Percentiles rank a stretch among this genome's conserved stretches.
Conservation (phyloP, 2,329 filamentous ascomycete genomes). For the Colletotrichum australisinense region DNA sequence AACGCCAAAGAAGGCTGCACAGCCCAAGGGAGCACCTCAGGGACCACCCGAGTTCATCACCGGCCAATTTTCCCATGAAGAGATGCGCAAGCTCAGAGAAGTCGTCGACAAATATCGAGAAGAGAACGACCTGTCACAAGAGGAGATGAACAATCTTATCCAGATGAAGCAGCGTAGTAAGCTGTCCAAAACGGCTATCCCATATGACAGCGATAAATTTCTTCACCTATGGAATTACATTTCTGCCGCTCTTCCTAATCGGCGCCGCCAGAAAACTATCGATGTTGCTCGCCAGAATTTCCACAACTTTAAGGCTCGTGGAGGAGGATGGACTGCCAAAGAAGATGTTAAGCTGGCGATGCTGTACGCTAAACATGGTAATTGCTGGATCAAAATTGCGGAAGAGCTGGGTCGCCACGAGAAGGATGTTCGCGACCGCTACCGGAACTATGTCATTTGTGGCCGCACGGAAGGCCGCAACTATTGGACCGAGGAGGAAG, state of each 20-base stretch:
- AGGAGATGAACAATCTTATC: conserved; percentile 60
- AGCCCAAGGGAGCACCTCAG: not conserved
- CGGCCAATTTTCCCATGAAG: conserved; percentile 57
- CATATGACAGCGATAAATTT: conserved; percentile 47
- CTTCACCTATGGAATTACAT: conserved; percentile 62
- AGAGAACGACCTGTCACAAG: conserved; percentile 54
- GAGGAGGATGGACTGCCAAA: conserved; percentile 68
- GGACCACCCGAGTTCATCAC: conserved; percentile 16
- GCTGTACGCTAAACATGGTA: conserved; percentile 59
- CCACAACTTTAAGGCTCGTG: conserved; percentile 71
- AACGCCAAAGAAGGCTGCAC: not conserved
- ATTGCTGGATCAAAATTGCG: conserved; percentile 72
- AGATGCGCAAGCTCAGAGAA: conserved; percentile 53
- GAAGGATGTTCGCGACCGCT: conserved; percentile 76
- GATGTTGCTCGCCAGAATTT: conserved; percentile 71
- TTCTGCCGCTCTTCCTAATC: conserved; percentile 59
- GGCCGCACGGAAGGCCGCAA: conserved; percentile 61
- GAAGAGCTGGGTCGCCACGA: conserved; percentile 71
- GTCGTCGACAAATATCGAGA: conserved; percentile 58
- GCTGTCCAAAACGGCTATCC: conserved; percentile 42
- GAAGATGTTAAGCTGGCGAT: conserved; percentile 66
- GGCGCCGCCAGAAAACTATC: conserved; percentile 65
- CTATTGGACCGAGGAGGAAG: conserved; percentile 72
- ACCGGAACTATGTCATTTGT: conserved; percentile 74
- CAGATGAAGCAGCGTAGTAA: conserved; percentile 39